Evolutionary conservation across 257 asterid species (phyloP), one percentile per base, ranked within the genome.

Genomic region (Petunia axillaris): DNA sequence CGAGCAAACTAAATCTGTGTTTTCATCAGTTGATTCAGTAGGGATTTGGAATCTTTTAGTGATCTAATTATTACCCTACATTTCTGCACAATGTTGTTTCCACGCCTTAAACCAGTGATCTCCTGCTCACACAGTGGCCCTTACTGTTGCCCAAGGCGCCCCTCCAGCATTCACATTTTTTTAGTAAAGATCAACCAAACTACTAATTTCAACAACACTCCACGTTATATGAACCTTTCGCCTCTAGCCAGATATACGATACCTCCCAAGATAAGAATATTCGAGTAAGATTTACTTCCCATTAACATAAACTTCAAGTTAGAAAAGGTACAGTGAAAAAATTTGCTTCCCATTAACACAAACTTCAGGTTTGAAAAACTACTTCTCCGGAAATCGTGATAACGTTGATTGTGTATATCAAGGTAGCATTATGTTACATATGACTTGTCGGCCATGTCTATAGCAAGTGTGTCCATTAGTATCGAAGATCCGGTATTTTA

Each of bases 41-140:
- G 77, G 5, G 6, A 46, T 71, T 71, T 48, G 77, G 77, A 50
- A 71, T 71, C 25, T 60, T 71, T n/a, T 71, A 71, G 77, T 44
- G 35, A 71, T 50, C 50, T 36, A 71, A 25, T 25, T 25, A 25
- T 25, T 25, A 25, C 25, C 25, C 25, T 25, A 25, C 25, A 25
- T 25, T 25, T 25, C 25, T 25, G 25, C 25, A 25, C 25, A 25
- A 25, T 25, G 25, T 25, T 25, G 25, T 25, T 25, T 25, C 25
- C 25, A 25, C 25, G 25, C 25, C 25, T 25, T 25, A 25, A 25
- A 25, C 25, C 25, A 25, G 25, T 25, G 25, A 25, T 25, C 25
- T 25, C 25, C 25, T 25, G 25, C 25, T 25, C 25, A 25, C 25
- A 25, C 25, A 25, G 25, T 25, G 25, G 25, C 25, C 25, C 25